Base-by-base conservation (phyloP, 179 eudicot genomes). In the Amaranthus tricolor region DNA sequence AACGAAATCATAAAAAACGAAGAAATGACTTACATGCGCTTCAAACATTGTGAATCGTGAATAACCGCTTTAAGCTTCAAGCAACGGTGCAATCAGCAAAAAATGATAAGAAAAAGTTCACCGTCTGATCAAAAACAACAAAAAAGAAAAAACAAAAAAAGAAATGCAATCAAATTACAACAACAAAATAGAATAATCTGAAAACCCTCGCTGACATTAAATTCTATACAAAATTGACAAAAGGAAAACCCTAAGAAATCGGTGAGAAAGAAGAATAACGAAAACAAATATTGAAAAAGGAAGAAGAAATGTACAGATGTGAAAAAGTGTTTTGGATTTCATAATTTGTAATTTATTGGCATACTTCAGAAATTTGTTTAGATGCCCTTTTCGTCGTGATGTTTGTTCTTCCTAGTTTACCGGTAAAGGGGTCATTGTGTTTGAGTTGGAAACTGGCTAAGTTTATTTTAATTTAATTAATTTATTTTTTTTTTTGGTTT, bases 21-120 rank as follows among this genome's bases (percentile, higher is more conserved):
- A 59, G 11, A 61, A 21, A 66, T 51, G n/a, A 79, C 78, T 79
- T 74, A 79, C 82, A 75, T 79, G 78, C 59, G 82, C 79, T 70
- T 79, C 82, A 64, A 75, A 79, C 82, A 79, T 75, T 66, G 49
- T 72, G 73, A 70, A 19, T 44, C 61, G 49, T 72, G 77, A 70
- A 19, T 44, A 68, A 71, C 62, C 51, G 51, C 57, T 7, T 7
- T 6, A 67, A 63, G 49, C 64, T 54, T 56, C 21, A 14, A 66
- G 9, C 66, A 47, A 12, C 16, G 45, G 11, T 21, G 58, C 58
- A 68, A 68, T 68, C 59, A 68, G 19, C 71, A 12, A 50, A 24
- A 54, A 13, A 17, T 43, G 10, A 54, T 5, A 48, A 53, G 48
- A 69, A 21, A 16, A 62, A 71, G 50, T 2, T 65, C 16, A 54